Conservation (phyloP, 1,284 basidiomycete genomes). For the Ceraceosorus bombacis region DNA sequence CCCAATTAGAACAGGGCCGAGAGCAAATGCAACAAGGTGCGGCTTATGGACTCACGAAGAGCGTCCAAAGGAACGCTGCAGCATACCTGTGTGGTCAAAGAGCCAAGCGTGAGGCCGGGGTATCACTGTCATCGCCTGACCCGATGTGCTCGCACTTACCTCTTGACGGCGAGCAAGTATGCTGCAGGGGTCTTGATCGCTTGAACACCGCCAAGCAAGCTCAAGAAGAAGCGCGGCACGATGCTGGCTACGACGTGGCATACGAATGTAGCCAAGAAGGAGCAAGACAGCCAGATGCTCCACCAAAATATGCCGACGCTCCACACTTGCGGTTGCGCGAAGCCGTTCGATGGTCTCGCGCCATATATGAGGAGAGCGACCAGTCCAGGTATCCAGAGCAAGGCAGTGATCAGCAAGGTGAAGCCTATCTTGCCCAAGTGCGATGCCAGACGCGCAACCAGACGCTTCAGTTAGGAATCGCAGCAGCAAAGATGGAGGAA, state of each 20-base stretch:
- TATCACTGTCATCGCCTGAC: too few species aligned
- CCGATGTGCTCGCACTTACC: conserved; percentile 23
- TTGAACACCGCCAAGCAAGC: conserved; percentile 9
- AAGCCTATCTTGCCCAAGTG: conserved; percentile 9
- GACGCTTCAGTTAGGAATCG: too few species aligned
- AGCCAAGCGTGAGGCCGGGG: too few species aligned
- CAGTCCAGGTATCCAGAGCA: conserved; percentile 56
- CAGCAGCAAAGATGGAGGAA: too few species aligned
- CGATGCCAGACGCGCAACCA: too few species aligned
- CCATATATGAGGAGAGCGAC: conserved; percentile 58
- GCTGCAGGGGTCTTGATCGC: conserved; percentile 55
- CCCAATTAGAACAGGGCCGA: too few species aligned
- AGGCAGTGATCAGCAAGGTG: conserved; percentile 25
- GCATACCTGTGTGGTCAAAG: conserved; percentile 53
- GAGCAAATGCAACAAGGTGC: too few species aligned
- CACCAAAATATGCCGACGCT: conserved; percentile 65
- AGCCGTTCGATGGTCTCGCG: conserved; percentile 54
- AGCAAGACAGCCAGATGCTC: conserved; percentile 74
- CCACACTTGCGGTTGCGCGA: conserved; percentile 52
- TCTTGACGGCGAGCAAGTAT: conserved; percentile 62
- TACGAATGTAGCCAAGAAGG: conserved; percentile 81
- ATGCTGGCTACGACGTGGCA: conserved; percentile 60
- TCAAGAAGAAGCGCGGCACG: conserved; percentile 19
- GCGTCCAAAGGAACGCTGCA: conserved; percentile 66
- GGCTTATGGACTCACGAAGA: conserved; percentile 45